phyloP scores from a whole-genome alignment of 1,139 yeast genomes.

The Debaryomyces sp. region DNA sequence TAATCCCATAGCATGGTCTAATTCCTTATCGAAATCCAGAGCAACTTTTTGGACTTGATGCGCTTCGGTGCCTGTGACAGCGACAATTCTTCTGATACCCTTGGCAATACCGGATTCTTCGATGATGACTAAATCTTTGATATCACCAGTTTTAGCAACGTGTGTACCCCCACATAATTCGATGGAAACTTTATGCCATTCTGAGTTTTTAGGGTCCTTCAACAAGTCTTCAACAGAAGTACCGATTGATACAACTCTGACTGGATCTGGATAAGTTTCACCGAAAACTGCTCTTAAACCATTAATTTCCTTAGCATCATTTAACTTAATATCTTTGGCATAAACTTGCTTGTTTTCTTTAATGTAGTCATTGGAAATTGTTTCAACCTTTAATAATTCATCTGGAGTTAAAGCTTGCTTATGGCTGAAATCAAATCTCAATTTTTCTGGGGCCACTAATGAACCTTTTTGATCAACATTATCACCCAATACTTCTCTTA shows the following conservation, averaged over 20 bases:
- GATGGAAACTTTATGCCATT: constrained; percentile 79
- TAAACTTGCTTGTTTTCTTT: constrained; percentile 71
- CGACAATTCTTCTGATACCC: constrained; percentile 97
- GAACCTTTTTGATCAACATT: constrained; percentile 96
- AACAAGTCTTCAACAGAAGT: constrained; percentile 81
- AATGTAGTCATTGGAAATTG: constrained; percentile 70
- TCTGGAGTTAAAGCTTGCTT: constrained; percentile 74
- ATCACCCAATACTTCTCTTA: constrained; percentile 84
- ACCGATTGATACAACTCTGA: constrained; percentile 95
- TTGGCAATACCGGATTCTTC: constrained; percentile 99
- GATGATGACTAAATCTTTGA: constrained; percentile 81
- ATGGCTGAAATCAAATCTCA: constrained; percentile 94
- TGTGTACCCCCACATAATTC: constrained; percentile 99
- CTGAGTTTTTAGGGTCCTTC: constrained; percentile 63
- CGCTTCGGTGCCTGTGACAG: constrained; percentile 92
- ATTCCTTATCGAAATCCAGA: constrained; percentile 61
- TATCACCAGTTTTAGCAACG: constrained; percentile 88
- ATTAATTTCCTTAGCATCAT: constrained; percentile 67
- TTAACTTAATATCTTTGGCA: constrained; percentile 79
- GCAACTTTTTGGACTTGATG: constrained; percentile 87
- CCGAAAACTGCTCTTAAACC: constrained; percentile 98
- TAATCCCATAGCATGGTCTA: constrained; percentile 58
- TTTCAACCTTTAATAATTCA: constrained; percentile 77
- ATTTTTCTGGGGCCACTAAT: constrained; percentile 90
- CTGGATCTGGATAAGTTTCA: constrained; percentile 98